Conservation (phyloP, 2,329 filamentous ascomycete species). For the Fusarium sp. region DNA sequence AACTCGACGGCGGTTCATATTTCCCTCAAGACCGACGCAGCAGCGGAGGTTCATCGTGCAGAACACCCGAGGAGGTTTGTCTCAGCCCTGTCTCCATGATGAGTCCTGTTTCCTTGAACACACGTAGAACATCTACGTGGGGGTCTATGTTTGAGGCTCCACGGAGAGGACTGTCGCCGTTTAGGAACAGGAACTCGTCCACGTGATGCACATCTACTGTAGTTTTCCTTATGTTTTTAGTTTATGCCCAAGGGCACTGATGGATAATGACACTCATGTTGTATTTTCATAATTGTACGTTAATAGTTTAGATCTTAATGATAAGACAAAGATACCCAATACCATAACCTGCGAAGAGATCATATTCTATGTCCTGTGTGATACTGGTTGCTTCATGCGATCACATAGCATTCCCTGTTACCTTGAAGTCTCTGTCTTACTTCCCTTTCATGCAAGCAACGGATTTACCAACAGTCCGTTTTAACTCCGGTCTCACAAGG, state of each 20-base stretch:
- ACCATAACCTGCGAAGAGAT: neutral
- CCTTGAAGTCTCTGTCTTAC: neutral
- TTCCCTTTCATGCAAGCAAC: conserved; percentile 1
- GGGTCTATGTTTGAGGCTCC: conserved; percentile 21
- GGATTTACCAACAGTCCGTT: conserved; percentile 6
- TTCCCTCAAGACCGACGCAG: conserved; percentile 15
- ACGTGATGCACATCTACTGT: neutral
- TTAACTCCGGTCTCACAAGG: conserved; percentile 17
- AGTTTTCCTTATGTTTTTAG: neutral
- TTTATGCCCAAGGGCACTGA: conserved; percentile 3
- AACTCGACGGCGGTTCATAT: conserved; percentile 7
- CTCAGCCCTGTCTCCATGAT: neutral
- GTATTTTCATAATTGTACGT: conserved; percentile 17
- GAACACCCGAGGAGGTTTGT: conserved; percentile 3
- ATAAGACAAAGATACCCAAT: conserved; percentile 31
- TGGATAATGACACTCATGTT: conserved; percentile 36
- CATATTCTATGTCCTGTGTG: neutral
- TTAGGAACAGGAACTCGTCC: neutral
- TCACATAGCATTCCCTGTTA: neutral
- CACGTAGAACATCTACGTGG: conserved; percentile 11
- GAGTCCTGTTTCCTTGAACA: neutral
- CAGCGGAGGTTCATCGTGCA: conserved; percentile 31
- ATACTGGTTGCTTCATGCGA: neutral
- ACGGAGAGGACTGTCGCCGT: conserved; percentile 9
- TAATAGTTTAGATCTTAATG: conserved; percentile 12